phyloP scores from a whole-genome alignment of 352 stramenopile genomes.

The Globisporangium splendens region DNA sequence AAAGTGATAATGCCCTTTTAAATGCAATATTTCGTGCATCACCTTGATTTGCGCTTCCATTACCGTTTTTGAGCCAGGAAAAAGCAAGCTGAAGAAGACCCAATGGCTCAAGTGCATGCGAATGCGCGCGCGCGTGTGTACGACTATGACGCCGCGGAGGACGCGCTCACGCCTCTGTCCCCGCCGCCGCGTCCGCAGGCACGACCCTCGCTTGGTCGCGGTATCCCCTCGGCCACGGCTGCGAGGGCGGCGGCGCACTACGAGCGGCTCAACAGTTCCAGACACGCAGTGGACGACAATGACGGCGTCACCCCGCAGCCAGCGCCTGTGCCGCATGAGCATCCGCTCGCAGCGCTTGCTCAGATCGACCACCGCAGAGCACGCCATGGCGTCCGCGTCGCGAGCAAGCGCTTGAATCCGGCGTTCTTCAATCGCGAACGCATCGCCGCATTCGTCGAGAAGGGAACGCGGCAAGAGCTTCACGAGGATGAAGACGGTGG shows the following conservation, averaged over 20 bases:
- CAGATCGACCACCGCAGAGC: conserved; percentile 21
- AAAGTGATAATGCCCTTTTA: too few relatives aligned
- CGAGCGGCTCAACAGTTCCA: neutral
- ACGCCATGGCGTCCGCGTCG: conserved; percentile 8
- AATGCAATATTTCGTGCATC: too few relatives aligned
- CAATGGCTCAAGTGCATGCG: conserved; percentile 4
- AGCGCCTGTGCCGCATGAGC: conserved; percentile 45
- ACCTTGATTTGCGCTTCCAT: too few relatives aligned
- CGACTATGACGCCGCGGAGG: conserved; percentile 17
- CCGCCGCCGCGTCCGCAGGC: conserved; percentile 38
- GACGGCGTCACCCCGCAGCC: conserved; percentile 27
- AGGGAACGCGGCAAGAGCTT: conserved; percentile 13
- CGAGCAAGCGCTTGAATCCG: conserved; percentile 40
- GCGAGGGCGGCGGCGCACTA: neutral
- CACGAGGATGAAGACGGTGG: neutral
- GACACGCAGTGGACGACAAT: conserved; percentile 15
- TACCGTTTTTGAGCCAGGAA: too few relatives aligned
- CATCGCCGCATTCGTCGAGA: conserved; percentile 29
- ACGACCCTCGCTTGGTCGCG: conserved; percentile 17
- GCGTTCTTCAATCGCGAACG: conserved; percentile 50
- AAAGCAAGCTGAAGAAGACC: too few relatives aligned
- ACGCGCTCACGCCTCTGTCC: conserved; percentile 49
- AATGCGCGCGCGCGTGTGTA: conserved; percentile 10
- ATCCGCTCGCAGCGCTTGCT: conserved; percentile 39
- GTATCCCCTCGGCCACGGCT: conserved; percentile 2